Evolutionary conservation across 768 basidiomycete genomes (phyloP), one percentile per base, ranked within the genome.

Genomic region (Paxillus involutus): DNA sequence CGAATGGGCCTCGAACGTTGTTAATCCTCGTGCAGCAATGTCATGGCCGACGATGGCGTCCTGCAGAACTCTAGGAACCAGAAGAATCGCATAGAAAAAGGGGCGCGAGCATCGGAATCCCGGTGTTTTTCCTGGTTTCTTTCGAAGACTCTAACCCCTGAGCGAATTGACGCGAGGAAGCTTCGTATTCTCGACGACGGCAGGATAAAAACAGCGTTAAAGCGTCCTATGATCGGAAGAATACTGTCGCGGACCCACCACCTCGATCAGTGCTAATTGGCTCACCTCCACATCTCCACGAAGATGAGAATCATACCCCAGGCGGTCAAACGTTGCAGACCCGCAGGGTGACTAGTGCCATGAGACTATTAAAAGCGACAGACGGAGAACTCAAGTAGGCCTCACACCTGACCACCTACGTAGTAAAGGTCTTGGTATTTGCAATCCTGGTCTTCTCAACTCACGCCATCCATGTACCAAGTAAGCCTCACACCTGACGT

Each of bases 91-190:
- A 55, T 44, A 47, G 26, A 26, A 47, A 39, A 43, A 50, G 46
- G n/a, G 44, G 36, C 51, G 33, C 55, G 48, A 52, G 57, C 67
- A 53, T 47, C 54, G 52, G 56, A 55, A 61, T 26, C 47, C 21
- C 19, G 32, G 7, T 11, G 9, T 3, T 10, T 32, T 32, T 32
- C 32, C 9, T 32, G 9, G 32, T 32, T 8, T 32, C 32, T 32
- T 32, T 32, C 11, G 32, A 32, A 5, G 36, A 14, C 39, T 16
- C 26, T 37, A 43, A 14, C 14, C 43, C 43, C 26, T 24, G 19
- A 13, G 41, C 19, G 42, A 16, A n/a, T 26, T 26, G 13, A 17
- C 58, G 30, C 49, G 49, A 65, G 53, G 53, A 44, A 59, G 50
- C 52, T 54, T 44, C 41, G 49, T 49, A 40, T 52, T 52, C 43